Evolutionary conservation across 345 rosid genomes (phyloP), one percentile per base, ranked within the genome.

Genomic region (Passiflora organensis): DNA sequence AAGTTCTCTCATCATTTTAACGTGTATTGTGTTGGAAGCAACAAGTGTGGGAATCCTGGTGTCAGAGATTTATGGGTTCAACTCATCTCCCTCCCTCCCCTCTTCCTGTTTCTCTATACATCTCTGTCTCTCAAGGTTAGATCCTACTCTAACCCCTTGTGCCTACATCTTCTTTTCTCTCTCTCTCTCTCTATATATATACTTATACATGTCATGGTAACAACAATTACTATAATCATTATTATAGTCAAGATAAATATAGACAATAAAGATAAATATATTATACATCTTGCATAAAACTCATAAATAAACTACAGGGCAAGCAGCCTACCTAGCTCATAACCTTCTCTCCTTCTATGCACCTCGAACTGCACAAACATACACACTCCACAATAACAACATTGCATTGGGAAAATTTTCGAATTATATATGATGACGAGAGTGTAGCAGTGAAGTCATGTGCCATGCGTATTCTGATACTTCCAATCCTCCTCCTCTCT

Each of bases 11-110:
- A 51, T 34, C 36, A 51, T 18, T 66, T 67, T 71, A 68, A 71
- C 66, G 67, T 76, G 51, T 62, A 58, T 61, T 51, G 77, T 62
- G 72, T 57, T 54, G 66, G 59, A 64, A 61, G 73, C 53, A 56
- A 32, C 68, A 60, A 60, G 80, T 56, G 56, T 63, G 72, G 72
- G 75, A 74, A 63, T 70, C 75, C 63, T 67, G 62, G n/a, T 71
- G 63, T 70, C 73, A 75, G 73, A 63, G 5, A 44, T 41, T 56
- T 39, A 50, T 51, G 59, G 53, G 45, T 43, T 56, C 46, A 43
- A 5, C 6, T 39, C 12, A 24, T n/a, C 2, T 39, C 14, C 38
- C 5, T 45, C 38, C 64, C 17, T 17, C 16, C 8, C 48, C 42
- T 42, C 48, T 48, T 49, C 28, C 42, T 43, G 65, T 53, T 58